A percentile compares a stretch with the other conserved stretches of the same genome.
Evolutionary conservation across 495 filamentous ascomycete species (phyloP).

Genomic region (Xylaria flabelliformis): DNA sequence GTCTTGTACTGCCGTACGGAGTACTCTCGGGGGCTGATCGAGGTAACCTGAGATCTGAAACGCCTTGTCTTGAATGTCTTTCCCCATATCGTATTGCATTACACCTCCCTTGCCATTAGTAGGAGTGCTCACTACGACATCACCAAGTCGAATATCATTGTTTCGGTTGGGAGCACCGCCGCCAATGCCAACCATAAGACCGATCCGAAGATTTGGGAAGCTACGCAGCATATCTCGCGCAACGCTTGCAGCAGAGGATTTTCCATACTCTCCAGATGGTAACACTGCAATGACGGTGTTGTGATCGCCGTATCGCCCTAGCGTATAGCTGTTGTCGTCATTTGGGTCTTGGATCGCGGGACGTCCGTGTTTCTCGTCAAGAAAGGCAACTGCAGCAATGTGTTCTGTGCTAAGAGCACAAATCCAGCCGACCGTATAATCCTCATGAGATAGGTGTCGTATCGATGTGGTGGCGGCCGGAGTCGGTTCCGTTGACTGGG

Average conservation of each 20-base stretch:
- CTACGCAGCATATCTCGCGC: constrained; percentile 48
- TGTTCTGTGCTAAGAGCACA: constrained; percentile 43
- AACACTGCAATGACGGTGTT: neutral
- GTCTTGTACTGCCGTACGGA: neutral
- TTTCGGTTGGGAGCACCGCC: constrained; percentile 48
- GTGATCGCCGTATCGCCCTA: neutral
- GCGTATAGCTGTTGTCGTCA: neutral
- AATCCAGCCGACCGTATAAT: constrained; percentile 47
- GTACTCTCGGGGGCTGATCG: neutral
- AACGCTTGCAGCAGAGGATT: constrained; percentile 42
- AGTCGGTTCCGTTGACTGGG: neutral
- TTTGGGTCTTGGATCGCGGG: neutral
- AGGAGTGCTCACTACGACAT: neutral
- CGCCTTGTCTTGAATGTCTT: neutral
- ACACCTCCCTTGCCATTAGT: neutral
- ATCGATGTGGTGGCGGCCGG: neutral
- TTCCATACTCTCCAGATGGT: neutral
- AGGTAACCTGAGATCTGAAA: neutral
- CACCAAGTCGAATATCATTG: constrained; percentile 40
- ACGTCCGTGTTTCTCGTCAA: constrained; percentile 41
- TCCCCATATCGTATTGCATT: neutral
- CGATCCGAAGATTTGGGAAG: constrained; percentile 51
- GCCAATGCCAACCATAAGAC: constrained; percentile 59
- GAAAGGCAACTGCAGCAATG: constrained; percentile 43
- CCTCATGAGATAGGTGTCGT: neutral